A percentile compares a stretch with the other conserved stretches of the same genome.
Evolutionary conservation across 306 rosid genomes (phyloP).

Genomic region (Trifolium dubium): DNA sequence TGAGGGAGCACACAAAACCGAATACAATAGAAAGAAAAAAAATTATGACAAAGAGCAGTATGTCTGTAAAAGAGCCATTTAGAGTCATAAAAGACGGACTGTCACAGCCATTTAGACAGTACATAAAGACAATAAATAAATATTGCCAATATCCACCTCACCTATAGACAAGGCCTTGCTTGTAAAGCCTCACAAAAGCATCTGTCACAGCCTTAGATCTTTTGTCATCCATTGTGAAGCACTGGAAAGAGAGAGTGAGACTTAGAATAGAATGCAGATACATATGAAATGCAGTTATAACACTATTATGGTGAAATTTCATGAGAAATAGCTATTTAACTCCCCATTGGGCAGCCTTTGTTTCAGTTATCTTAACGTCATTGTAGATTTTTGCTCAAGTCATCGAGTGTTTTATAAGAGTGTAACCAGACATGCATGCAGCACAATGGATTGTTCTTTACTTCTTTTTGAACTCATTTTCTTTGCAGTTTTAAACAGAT

Average conservation of each 20-base stretch:
- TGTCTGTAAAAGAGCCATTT: background rate
- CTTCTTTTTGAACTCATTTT: constrained; percentile 22
- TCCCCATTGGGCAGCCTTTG: background rate
- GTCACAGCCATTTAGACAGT: too few species aligned
- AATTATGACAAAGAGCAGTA: background rate
- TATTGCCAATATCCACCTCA: constrained; percentile 43
- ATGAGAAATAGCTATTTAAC: constrained; percentile 21
- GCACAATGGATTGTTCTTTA: background rate
- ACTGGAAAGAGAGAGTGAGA: constrained; percentile 50
- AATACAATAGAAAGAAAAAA: background rate
- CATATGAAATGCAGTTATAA: constrained; percentile 4
- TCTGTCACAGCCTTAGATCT: constrained; percentile 88
- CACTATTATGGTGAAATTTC: background rate
- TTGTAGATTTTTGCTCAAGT: background rate
- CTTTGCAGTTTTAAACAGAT: background rate
- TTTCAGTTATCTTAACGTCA: constrained; percentile 18
- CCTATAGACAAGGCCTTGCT: constrained; percentile 85
- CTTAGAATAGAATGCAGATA: constrained; percentile 23
- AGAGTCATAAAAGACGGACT: background rate
- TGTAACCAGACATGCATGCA: constrained; percentile 1
- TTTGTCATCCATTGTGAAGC: constrained; percentile 95
- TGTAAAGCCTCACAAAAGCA: constrained; percentile 86
- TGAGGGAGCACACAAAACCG: constrained; percentile 17
- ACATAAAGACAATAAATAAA: constrained; percentile 11
- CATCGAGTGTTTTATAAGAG: constrained; percentile 4